Evolutionary conservation across 2,329 filamentous ascomycete species (phyloP).

Genomic region (Alternaria sp.): DNA sequence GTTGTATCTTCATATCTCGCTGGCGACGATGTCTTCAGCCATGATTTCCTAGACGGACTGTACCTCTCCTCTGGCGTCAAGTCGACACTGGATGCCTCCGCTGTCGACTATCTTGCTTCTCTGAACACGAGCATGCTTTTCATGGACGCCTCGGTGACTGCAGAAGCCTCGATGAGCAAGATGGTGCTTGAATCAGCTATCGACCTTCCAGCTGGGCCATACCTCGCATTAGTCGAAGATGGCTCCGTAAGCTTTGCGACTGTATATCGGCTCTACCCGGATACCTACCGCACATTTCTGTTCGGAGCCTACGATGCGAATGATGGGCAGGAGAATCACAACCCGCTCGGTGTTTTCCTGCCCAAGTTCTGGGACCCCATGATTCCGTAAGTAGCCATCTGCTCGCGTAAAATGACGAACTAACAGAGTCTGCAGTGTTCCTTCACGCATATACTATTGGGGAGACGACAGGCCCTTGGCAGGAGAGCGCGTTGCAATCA

Average conservation of each 20-base stretch:
- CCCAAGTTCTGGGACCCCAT: slow-evolving; percentile 38
- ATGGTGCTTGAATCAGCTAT: slow-evolving; percentile 1
- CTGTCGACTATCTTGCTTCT: slow-evolving; percentile 21
- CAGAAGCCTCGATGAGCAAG: neutral
- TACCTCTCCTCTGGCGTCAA: slow-evolving; percentile 35
- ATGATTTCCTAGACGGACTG: slow-evolving; percentile 46
- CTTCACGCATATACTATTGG: slow-evolving; percentile 50
- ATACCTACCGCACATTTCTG: slow-evolving; percentile 39
- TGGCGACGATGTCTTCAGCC: slow-evolving; percentile 48
- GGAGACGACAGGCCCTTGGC: slow-evolving; percentile 39
- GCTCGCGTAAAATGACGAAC: neutral
- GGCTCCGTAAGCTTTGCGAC: slow-evolving; percentile 26
- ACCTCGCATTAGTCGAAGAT: slow-evolving; percentile 23
- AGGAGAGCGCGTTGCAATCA: slow-evolving; percentile 37
- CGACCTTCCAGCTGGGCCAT: slow-evolving; percentile 39
- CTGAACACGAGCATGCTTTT: slow-evolving; percentile 27
- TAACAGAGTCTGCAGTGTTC: slow-evolving; percentile 28
- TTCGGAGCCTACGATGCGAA: slow-evolving; percentile 40
- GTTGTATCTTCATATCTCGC: slow-evolving; percentile 40
- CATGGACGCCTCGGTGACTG: slow-evolving; percentile 14
- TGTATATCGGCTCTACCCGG: slow-evolving; percentile 41
- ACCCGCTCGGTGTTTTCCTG: slow-evolving; percentile 29
- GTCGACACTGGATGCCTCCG: slow-evolving; percentile 28
- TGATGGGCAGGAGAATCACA: slow-evolving; percentile 28
- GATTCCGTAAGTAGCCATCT: slow-evolving; percentile 32